Conservation (phyloP, 2,329 filamentous ascomycete species). For the Albophoma yamanashiensis region DNA sequence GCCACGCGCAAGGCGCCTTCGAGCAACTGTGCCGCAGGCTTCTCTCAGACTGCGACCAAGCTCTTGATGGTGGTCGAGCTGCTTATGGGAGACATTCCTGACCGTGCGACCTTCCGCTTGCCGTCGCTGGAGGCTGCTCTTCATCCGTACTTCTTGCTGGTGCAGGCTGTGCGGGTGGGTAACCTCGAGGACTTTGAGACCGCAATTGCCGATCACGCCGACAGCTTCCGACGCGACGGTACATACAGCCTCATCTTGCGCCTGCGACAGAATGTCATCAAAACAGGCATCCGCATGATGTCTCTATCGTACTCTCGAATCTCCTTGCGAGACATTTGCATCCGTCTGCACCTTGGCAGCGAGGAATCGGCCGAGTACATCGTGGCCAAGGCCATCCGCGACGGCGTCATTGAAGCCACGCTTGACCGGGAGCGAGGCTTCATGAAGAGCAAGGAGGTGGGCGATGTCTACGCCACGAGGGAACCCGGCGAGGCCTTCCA, state of each 20-base stretch:
- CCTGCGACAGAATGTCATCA: slow-evolving; percentile 96
- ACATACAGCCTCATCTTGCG: slow-evolving; percentile 94
- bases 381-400: slow-evolving; percentile 94
- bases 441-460: slow-evolving; percentile 97
- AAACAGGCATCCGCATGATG: slow-evolving; percentile 98
- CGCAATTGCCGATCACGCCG: slow-evolving; percentile 69
- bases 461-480: slow-evolving; percentile 89
- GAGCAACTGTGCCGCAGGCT: slow-evolving; percentile 79
- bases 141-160: slow-evolving; percentile 85
- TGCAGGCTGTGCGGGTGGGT: slow-evolving; percentile 92
- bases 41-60: slow-evolving; percentile 94
- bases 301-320: slow-evolving; percentile 96
- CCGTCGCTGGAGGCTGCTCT: slow-evolving; percentile 77
- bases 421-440: slow-evolving; percentile 90
- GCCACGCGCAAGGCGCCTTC: slow-evolving; percentile 93
- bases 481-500: slow-evolving; percentile 97
- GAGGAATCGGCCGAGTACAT: slow-evolving; percentile 99
- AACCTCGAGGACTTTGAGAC: slow-evolving; percentile 90
- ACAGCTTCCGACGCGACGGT: slow-evolving; percentile 82
- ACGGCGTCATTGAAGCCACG: slow-evolving; percentile 93
- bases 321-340: slow-evolving; percentile 92
- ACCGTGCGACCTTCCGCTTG: slow-evolving; percentile 87
- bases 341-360: slow-evolving; percentile 82
- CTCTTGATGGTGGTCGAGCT: slow-evolving; percentile 93
- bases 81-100: slow-evolving; percentile 96